These are phyloP conservation scores for Endoconidiophora laricicola DNA, from an alignment of 2,329 filamentous ascomycete species.

Conservation along the genomic window DNA sequence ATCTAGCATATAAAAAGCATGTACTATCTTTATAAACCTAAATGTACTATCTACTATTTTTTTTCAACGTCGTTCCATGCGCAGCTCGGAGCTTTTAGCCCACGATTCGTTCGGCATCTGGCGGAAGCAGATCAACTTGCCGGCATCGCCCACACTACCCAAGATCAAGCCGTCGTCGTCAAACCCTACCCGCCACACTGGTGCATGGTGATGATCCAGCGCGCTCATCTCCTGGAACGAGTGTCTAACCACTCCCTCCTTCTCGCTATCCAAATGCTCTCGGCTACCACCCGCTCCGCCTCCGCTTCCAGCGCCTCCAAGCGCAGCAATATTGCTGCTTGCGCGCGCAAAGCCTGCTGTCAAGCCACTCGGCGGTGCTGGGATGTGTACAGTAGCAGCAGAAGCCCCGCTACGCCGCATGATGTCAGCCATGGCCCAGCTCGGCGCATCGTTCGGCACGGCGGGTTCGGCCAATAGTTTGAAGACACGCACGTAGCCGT, in stretches of 20 bases:
- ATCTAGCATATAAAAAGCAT: neutral
- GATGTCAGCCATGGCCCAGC: conserved; percentile 32
- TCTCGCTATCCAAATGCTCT: conserved; percentile 22
- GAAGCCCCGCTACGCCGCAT: conserved; percentile 16
- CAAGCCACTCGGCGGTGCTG: conserved; percentile 14
- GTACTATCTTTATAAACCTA: neutral
- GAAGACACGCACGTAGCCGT: conserved; percentile 81
- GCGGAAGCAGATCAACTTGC: conserved; percentile 44
- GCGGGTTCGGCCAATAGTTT: conserved; percentile 47
- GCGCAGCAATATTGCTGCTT: conserved; percentile 12
- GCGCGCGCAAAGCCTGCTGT: conserved; percentile 10
- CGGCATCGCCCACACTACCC: conserved; percentile 62
- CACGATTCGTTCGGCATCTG: conserved; percentile 40
- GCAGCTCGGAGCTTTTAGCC: conserved; percentile 43
- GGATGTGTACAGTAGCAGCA: conserved; percentile 20
- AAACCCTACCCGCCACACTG: conserved; percentile 62
- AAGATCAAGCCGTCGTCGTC: conserved; percentile 55
- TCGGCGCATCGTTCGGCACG: conserved; percentile 28
- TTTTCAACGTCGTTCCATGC: conserved; percentile 30
- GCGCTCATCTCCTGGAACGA: conserved; percentile 45
- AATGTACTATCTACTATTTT: neutral
- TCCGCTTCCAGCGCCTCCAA: conserved; percentile 15
- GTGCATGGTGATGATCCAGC: conserved; percentile 49
- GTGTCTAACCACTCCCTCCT: conserved; percentile 51
- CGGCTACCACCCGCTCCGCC: conserved; percentile 30